A percentile compares a stretch with the other conserved stretches of the same genome.
Conservation (phyloP, 2,329 filamentous ascomycete genomes). For the Allantophomopsis lycopodina region DNA sequence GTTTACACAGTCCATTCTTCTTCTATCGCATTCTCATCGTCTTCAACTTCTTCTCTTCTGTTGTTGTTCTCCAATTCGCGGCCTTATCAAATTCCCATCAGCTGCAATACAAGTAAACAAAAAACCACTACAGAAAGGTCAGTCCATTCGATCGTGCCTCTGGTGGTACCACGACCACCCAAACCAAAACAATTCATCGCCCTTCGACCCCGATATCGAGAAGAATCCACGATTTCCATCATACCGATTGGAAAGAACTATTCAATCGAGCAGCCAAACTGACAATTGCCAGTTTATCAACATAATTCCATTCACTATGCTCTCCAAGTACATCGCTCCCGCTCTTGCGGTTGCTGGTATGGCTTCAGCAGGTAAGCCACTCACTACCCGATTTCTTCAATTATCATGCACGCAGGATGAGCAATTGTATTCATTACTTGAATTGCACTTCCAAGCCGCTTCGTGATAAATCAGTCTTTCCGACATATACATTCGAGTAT, state of each 20-base stretch:
- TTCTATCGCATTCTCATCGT: not conserved
- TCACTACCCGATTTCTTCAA: not conserved
- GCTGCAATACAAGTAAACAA: not conserved
- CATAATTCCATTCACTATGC: slow-evolving; percentile 24
- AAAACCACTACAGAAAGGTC: not conserved
- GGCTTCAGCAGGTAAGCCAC: slow-evolving; percentile 20
- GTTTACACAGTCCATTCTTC: too few species aligned
- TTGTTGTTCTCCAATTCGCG: not conserved
- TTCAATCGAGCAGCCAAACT: not conserved
- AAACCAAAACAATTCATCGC: too few species aligned
- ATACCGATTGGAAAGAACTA: too few species aligned
- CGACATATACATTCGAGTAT: not conserved
- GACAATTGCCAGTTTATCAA: slow-evolving; percentile 7
- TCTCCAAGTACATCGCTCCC: slow-evolving; percentile 28
- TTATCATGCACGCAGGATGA: not conserved
- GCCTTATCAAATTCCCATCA: not conserved
- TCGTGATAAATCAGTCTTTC: not conserved
- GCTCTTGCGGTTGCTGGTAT: slow-evolving; percentile 29
- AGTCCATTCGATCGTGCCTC: not conserved
- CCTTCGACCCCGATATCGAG: too few species aligned
- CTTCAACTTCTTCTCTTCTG: slow-evolving; percentile 1
- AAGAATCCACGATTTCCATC: too few species aligned
- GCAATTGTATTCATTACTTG: not conserved
- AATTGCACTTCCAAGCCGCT: not conserved
- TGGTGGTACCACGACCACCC: not conserved